Percentiles rank a stretch among this genome's conserved stretches.
phyloP scores from a whole-genome alignment of 2,329 filamentous ascomycete species.

The Venturia aucupariae region DNA sequence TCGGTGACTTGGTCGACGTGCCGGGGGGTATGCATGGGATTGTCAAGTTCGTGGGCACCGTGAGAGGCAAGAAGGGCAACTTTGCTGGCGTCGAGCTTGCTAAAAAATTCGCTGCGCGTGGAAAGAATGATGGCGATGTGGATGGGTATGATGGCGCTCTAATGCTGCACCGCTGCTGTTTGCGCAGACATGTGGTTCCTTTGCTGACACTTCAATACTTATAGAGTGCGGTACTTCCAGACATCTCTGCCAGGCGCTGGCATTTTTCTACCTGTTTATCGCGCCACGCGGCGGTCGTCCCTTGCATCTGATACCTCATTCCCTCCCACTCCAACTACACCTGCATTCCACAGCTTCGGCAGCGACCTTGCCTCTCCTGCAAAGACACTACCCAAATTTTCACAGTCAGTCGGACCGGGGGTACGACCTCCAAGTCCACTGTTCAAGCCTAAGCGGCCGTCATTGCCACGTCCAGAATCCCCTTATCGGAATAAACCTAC shows the following conservation, averaged over 20 bases:
- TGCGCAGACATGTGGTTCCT: neutral
- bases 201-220: conserved; percentile 6
- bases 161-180: conserved; percentile 9
- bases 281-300: conserved; percentile 61
- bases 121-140: conserved; percentile 94
- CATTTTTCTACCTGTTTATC: conserved; percentile 84
- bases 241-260: conserved; percentile 72
- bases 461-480: conserved; percentile 80
- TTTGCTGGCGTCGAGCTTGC: conserved; percentile 91
- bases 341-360: conserved; percentile 29
- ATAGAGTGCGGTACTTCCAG: conserved; percentile 62
- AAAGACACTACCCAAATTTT: conserved; percentile 69
- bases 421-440: conserved; percentile 59
- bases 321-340: conserved; percentile 61
- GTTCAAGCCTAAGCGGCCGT: conserved; percentile 62
- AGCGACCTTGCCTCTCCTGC: conserved; percentile 24
- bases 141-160: conserved; percentile 60
- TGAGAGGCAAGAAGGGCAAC: conserved; percentile 78
- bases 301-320: conserved; percentile 44
- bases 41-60: conserved; percentile 78
- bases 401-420: conserved; percentile 73
- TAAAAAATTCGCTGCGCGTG: conserved; percentile 67
- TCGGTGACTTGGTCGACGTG: conserved; percentile 83
- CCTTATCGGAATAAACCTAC: conserved; percentile 61
- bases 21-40: conserved; percentile 87